phyloP scores from a whole-genome alignment of 441 rosid genomes.

The Manihot esculenta region DNA sequence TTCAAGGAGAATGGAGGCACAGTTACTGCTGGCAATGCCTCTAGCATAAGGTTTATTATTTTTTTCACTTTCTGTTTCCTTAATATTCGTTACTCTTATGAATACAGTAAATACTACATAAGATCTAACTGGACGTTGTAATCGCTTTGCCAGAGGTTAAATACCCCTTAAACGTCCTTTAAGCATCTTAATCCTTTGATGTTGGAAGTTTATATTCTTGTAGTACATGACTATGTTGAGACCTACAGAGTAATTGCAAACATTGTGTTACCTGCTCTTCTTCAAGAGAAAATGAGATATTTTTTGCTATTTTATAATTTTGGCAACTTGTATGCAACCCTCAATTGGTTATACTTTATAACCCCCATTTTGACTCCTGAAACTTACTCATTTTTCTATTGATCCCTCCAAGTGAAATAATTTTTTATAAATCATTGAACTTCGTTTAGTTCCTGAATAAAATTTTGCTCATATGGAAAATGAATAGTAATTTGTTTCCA shows the following conservation, averaged over 20 bases:
- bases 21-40: constrained; percentile 98
- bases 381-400: too few species aligned
- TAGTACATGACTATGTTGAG: neutral
- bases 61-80: constrained; percentile 1
- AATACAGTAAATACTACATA: neutral
- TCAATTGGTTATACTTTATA: neutral
- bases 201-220: neutral
- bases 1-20: constrained; percentile 92
- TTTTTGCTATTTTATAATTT: neutral
- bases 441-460: too few species aligned
- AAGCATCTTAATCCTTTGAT: neutral
- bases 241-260: neutral
- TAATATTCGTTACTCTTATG: constrained; percentile 4
- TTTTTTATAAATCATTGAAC: too few species aligned
- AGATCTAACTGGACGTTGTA: neutral
- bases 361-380: too few species aligned
- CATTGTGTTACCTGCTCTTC: neutral
- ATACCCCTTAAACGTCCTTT: neutral
- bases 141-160: neutral
- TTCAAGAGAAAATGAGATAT: neutral
- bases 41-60: constrained; percentile 82
- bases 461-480: too few species aligned
- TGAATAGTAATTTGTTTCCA: too few species aligned
- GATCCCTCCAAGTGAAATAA: too few species aligned
- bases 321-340: neutral